Evolutionary conservation across 2,329 filamentous ascomycete species (phyloP).

Genomic region (Fusarium odoratissimum): DNA sequence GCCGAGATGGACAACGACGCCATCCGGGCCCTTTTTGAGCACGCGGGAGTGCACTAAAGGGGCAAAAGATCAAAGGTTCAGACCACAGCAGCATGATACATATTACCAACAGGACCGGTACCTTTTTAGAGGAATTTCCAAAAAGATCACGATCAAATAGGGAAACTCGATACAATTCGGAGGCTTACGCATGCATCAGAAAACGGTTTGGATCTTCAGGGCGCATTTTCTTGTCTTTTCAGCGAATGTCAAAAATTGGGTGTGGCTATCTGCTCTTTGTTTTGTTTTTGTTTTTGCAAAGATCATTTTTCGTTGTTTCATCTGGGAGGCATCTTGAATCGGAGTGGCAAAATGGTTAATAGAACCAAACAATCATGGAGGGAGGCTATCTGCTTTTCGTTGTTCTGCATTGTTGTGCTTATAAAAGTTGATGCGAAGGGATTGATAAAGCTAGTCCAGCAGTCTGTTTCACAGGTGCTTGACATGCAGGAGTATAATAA

Average conservation of each 20-base stretch:
- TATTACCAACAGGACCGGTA: slow-evolving; percentile 27
- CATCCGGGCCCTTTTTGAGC: slow-evolving; percentile 47
- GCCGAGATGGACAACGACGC: slow-evolving; percentile 43
- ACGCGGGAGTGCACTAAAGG: slow-evolving; percentile 43
- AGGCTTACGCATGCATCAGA: slow-evolving; percentile 30
- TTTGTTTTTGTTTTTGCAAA: background rate
- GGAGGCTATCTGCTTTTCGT: slow-evolving; percentile 24
- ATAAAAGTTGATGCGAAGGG: slow-evolving; percentile 18
- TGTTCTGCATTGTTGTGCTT: background rate
- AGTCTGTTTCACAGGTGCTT: background rate
- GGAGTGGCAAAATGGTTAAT: slow-evolving; percentile 19
- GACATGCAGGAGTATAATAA: slow-evolving; percentile 6
- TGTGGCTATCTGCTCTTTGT: slow-evolving; percentile 33
- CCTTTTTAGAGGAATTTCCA: slow-evolving; percentile 16
- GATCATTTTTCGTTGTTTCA: slow-evolving; percentile 12
- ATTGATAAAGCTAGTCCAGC: background rate
- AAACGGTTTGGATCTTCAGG: slow-evolving; percentile 30
- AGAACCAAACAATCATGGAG: slow-evolving; percentile 15
- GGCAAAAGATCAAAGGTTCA: slow-evolving; percentile 16
- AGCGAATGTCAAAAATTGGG: slow-evolving; percentile 34
- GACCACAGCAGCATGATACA: slow-evolving; percentile 6
- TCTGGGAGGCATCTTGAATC: slow-evolving; percentile 10
- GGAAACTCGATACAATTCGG: slow-evolving; percentile 15
- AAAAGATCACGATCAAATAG: slow-evolving; percentile 6
- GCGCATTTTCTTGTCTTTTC: slow-evolving; percentile 24